Evolutionary conservation across 805 yeast species (phyloP).

Genomic region (Barnettozyma pratensis): DNA sequence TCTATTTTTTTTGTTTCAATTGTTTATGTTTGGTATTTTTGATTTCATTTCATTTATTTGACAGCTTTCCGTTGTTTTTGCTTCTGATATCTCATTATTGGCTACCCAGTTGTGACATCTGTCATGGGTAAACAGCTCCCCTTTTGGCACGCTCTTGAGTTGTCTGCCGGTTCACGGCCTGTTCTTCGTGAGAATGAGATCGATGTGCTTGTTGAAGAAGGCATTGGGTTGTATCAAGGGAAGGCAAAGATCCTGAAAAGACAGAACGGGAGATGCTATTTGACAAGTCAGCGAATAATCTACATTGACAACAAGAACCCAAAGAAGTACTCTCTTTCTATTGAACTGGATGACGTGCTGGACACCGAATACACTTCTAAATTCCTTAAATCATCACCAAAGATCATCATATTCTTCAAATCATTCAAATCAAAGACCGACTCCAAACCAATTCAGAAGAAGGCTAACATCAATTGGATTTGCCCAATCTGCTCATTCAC

Average conservation of each 20-base stretch:
- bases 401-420: slow-evolving; percentile 47
- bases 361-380: slow-evolving; percentile 40
- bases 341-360: slow-evolving; percentile 40
- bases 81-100: no score
- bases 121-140: slow-evolving; percentile 9
- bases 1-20: no score
- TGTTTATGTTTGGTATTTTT: no score
- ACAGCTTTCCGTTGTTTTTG: no score
- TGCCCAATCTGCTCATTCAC: slow-evolving; percentile 87
- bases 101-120: not conserved
- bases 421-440: slow-evolving; percentile 1
- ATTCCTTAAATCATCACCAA: slow-evolving; percentile 75
- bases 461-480: slow-evolving; percentile 45
- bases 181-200: slow-evolving; percentile 40
- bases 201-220: slow-evolving; percentile 46
- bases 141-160: slow-evolving; percentile 33
- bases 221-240: slow-evolving; percentile 78
- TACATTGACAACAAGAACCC: slow-evolving; percentile 56
- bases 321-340: slow-evolving; percentile 37
- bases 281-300: slow-evolving; percentile 69
- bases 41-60: no score
- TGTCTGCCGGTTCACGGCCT: slow-evolving; percentile 35
- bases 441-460: not conserved
- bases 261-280: slow-evolving; percentile 73
- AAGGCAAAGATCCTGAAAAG: slow-evolving; percentile 54